Base-by-base conservation (phyloP, 2,329 filamentous ascomycete species). In the Colletotrichum sojae region DNA sequence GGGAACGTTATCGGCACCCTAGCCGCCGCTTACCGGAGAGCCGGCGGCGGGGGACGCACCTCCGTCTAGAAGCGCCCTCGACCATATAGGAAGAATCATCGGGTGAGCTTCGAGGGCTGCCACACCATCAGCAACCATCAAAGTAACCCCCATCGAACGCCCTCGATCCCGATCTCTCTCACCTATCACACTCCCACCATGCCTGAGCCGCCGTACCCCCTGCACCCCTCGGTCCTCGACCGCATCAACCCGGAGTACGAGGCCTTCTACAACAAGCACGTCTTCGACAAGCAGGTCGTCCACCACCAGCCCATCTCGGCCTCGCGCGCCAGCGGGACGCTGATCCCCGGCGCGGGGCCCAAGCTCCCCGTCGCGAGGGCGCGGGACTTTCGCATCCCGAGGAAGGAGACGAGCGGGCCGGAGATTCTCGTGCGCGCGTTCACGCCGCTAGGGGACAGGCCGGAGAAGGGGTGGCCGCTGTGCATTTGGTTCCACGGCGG, bases 401-500 rank as follows among this genome's bases (percentile, higher is more conserved):
- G 85, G 5, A 78, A 76, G 53, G 81, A 83, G 61, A 84, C 81
- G 54, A 73, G 79, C n/a, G 86, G 86, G 0, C 84, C 84, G 0
- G 77, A 83, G 20, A 75, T 89, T n/a, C 71, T 71, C 2, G 73
- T 88, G 15, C 81, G 87, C 16, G 82, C 79, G 40, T 89, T 89
- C 71, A 87, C 83, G 2, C 87, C 88, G 0, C 73, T 76, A 5
- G 84, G 83, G 0, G 70, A 78, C 5, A 78, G 67, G 12, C 86
- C 86, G 0, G 76, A 73, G 0, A 73, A 71, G 0, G 87, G 88
- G 27, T 89, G 87, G 87, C 87, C 87, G 2, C 81, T 85, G 8
- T 83, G 86, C 74, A 72, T 89, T 4, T 90, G 88, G 74, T 87
- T 83, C 72, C 88, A 90, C 71, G 88, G 87, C 5, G 87, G 87